Evolutionary conservation across 441 rosid genomes (phyloP), one percentile per base, ranked within the genome.

Genomic region (Omphalea diandra): DNA sequence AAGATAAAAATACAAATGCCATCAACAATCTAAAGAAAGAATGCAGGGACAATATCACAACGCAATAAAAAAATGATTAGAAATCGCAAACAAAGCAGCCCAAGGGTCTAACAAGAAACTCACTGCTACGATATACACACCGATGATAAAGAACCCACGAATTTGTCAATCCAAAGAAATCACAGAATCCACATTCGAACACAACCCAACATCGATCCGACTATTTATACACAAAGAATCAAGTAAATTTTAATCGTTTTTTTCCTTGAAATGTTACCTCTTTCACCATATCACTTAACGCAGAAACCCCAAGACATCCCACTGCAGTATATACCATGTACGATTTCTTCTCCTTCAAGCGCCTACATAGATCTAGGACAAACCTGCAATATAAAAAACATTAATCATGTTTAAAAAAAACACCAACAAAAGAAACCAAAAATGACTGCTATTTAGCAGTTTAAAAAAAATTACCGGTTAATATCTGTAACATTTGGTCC

Each of bases 301-400:
- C 92, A 64, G 91, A 67, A 76, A 90, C 72, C 49, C 97, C 97
- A 54, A 91, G 81, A 77, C 90, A 88, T 63, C 95, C 94, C 31
- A 90, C 94, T 50, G 97, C 97, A 46, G 88, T 84, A 72, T 87
- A 91, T 20, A 91, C 85, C 98, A 91, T 84, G 83, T 94, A 94
- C 2, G 97, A 88, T 81, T 94, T 94, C 87, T 73, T 94, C 78
- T 94, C 98, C 72, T 83, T 91, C 71, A 94, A 72, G 63, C 86
- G 83, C 75, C 88, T 84, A 77, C 98, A 94, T 2, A 88, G 83
- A 73, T 88, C 90, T 46, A 83, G 64, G 40, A 90, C 97, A 81
- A 94, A 90, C 85, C 97, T 94, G 87, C 67, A 74, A 29, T 1
- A 41, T 59, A 27, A 15, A 1, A 20, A 35, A 63, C 2, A 50